Evolutionary conservation across 441 rosid genomes (phyloP), one percentile per base, ranked within the genome.

Genomic region (Gossypium davidsonii): DNA sequence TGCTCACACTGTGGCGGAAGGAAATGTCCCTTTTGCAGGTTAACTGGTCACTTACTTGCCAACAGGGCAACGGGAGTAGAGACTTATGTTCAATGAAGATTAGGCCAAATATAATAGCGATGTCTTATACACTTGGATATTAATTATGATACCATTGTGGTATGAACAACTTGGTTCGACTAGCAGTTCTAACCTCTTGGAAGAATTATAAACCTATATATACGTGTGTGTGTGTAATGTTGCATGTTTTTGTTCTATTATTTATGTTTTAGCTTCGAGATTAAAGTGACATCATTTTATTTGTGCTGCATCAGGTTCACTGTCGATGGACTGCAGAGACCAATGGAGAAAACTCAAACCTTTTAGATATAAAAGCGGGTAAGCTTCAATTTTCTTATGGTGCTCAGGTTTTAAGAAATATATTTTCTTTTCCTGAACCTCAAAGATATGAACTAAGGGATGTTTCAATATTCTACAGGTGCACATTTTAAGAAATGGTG

Each of bases 401-500:
- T 39, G 46, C 10, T 12, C 31, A 15, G n/a, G 58, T 28, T 68
- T 17, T 5, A 37, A 17, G 28, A 42, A 14, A 42, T 56, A 21
- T 11, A 18, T 21, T 12, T 42, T 12, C 37, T 42, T 34, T 12
- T 39, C 6, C 42, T 9, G 49, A 18, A 17, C 6, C 4, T 28
- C 8, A 7, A 17, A 18, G 60, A 18, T 6, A 55, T 55, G 8
- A 1, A 26, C 17, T 8, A 39, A 7, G 51, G 37, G 44, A 70
- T 56, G 12, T 60, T 49, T 68, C 76, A 3, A 75, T 68, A 31
- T 39, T 21, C 21, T 39, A 74, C 84, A 95, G 99, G 99, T 81
- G 98, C 91, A 37, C 99, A 95, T 85, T 90, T 95, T 73, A 95
- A 93, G 88, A 95, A 95, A 81, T 95, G 99, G 98, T 95, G 97